A percentile compares a stretch with the other conserved stretches of the same genome.
Evolutionary conservation across 176 grass and related monocot genomes (phyloP).

Genomic region (Ananas comosus): DNA sequence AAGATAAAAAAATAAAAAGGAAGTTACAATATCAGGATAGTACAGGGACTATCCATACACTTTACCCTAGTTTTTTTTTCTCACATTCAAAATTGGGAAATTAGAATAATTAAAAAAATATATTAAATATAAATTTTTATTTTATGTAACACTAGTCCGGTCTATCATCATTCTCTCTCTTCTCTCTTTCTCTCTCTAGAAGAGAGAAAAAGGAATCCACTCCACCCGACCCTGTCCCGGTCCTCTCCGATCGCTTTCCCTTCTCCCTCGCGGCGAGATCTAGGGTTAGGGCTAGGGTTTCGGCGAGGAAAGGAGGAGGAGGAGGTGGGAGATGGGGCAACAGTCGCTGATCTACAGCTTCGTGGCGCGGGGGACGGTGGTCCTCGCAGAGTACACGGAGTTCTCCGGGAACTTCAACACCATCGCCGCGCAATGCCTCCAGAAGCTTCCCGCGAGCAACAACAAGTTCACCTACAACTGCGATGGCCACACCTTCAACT

Average conservation of each 20-base stretch:
- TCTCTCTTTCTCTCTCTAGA: background rate
- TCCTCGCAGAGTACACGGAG: constrained; percentile 67
- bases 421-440: constrained; percentile 71
- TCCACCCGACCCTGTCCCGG: constrained; percentile 3
- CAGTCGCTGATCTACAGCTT: constrained; percentile 63
- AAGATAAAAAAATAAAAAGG: background rate
- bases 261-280: background rate
- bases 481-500: constrained; percentile 84
- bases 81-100: too few relatives aligned
- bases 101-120: background rate
- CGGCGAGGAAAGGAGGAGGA: background rate
- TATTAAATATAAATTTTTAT: background rate
- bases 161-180: background rate
- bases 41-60: too few relatives aligned
- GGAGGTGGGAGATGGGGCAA: constrained; percentile 33
- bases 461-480: constrained; percentile 78
- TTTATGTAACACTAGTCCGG: background rate
- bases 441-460: constrained; percentile 63
- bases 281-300: background rate
- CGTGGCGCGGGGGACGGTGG: constrained; percentile 69
- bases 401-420: constrained; percentile 79
- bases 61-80: too few relatives aligned
- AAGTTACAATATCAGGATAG: too few relatives aligned
- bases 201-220: background rate
- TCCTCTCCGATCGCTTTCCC: background rate